Percentiles rank a stretch among this genome's conserved stretches.
These are phyloP conservation scores for Chaetomium sp. DNA, from an alignment of 2,329 filamentous ascomycete genomes.

Conservation along the genomic window DNA sequence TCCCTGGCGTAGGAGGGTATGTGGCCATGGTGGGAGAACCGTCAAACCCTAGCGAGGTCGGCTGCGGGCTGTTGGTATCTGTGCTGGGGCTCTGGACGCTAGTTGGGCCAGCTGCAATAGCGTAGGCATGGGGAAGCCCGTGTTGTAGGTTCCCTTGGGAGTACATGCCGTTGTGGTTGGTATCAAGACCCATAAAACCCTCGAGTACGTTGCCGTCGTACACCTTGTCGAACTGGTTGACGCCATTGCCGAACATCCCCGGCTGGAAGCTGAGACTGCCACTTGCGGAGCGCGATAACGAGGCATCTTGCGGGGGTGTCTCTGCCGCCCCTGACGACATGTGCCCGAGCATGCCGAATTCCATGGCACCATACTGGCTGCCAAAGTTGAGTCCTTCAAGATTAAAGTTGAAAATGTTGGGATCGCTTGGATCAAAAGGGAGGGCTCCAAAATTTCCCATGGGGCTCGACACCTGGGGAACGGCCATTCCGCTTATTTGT, in stretches of 20 bases:
- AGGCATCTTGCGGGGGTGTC: constrained; percentile 60
- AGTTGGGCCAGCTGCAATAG: constrained; percentile 56
- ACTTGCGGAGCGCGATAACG: constrained; percentile 35
- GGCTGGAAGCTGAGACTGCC: constrained; percentile 37
- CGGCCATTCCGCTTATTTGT: constrained; percentile 40
- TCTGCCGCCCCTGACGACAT: constrained; percentile 91
- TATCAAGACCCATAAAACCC: constrained; percentile 49
- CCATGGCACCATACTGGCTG: constrained; percentile 90
- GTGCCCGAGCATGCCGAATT: constrained; percentile 93
- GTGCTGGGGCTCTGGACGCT: constrained; percentile 59
- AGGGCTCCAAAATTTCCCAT: constrained; percentile 46
- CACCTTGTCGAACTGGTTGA: constrained; percentile 42
- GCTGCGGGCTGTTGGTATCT: constrained; percentile 56
- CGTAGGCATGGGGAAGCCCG: constrained; percentile 58
- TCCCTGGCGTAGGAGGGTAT: constrained; percentile 25
- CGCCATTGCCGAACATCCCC: constrained; percentile 47
- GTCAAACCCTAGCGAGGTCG: constrained; percentile 47
- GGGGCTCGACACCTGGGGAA: constrained; percentile 45
- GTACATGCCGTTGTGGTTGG: constrained; percentile 41
- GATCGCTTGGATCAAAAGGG: constrained; percentile 86
- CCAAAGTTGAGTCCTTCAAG: constrained; percentile 91
- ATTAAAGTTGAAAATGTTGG: constrained; percentile 91
- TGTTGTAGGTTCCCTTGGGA: constrained; percentile 54
- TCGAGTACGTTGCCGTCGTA: constrained; percentile 47
- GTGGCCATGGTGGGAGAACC: constrained; percentile 43